A percentile compares a stretch with the other conserved stretches of the same genome.
Conservation (phyloP, 1,139 yeast genomes). For the Zygosaccharomyces pseudobailii region DNA sequence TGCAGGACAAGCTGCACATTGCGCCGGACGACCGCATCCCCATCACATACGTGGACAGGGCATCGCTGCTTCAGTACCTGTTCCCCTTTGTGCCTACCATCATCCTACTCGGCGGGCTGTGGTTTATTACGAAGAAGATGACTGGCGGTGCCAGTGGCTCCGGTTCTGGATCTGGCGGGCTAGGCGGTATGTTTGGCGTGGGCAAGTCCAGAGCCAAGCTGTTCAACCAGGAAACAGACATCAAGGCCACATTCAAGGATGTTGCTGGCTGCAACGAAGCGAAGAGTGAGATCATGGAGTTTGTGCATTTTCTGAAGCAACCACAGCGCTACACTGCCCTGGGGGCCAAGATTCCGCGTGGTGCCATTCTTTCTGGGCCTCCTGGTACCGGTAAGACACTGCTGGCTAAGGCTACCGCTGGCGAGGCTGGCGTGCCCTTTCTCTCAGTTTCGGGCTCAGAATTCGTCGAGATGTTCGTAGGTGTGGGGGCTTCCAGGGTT, state of each 20-base stretch:
- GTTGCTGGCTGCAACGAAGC: slow-evolving; percentile 98
- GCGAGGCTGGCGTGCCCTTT: slow-evolving; percentile 97
- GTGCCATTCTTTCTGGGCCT: slow-evolving; percentile 97
- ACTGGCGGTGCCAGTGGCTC: slow-evolving; percentile 50
- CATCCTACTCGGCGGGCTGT: slow-evolving; percentile 78
- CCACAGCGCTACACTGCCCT: slow-evolving; percentile 84
- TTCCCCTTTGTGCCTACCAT: slow-evolving; percentile 81
- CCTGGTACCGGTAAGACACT: slow-evolving; percentile 99
- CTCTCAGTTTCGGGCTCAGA: slow-evolving; percentile 96
- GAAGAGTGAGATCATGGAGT: slow-evolving; percentile 96
- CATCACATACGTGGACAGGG: slow-evolving; percentile 70
- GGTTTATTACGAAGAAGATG: slow-evolving; percentile 57
- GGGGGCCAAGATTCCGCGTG: slow-evolving; percentile 97
- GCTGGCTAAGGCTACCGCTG: slow-evolving; percentile 97
- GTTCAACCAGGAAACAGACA: slow-evolving; percentile 87
- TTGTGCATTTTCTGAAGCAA: slow-evolving; percentile 84
- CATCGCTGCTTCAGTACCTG: slow-evolving; percentile 56
- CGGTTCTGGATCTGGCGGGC: slow-evolving; percentile 43
- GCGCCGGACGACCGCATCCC: slow-evolving; percentile 70
- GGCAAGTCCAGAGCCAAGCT: slow-evolving; percentile 89
- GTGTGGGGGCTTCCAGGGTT: slow-evolving; percentile 97
- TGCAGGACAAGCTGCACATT: slow-evolving; percentile 65
- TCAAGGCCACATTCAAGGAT: slow-evolving; percentile 82
- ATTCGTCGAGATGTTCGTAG: slow-evolving; percentile 97
- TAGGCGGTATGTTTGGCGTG: slow-evolving; percentile 58